Evolutionary conservation across 129 eudicot genomes (phyloP).

Genomic region (Lactuca sativa): DNA sequence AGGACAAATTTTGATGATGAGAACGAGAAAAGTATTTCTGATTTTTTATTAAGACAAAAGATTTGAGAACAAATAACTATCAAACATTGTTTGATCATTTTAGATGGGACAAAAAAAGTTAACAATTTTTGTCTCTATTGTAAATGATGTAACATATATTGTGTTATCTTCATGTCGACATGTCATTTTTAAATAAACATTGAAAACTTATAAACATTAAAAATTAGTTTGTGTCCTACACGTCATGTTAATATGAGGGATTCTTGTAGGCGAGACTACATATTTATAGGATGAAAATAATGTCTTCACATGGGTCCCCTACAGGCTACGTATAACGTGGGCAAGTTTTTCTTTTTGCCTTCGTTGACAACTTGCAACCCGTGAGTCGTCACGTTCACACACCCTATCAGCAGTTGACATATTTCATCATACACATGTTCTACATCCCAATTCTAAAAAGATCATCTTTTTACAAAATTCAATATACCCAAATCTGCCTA

Average conservation of each 20-base stretch:
- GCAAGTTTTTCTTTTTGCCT: not conserved
- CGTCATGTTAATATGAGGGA: not conserved
- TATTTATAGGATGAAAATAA: not conserved
- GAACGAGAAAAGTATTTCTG: too few species aligned
- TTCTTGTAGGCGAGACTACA: not conserved
- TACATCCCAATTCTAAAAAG: not conserved
- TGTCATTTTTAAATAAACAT: not conserved
- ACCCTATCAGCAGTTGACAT: not conserved
- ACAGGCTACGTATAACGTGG: not conserved
- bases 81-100: not conserved
- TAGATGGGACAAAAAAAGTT: not conserved
- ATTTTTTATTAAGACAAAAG: too few species aligned
- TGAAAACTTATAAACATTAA: not conserved
- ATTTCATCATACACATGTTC: not conserved
- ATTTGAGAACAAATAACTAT: not conserved
- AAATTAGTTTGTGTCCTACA: not conserved
- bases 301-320: not conserved
- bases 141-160: not conserved
- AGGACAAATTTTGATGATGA: not conserved
- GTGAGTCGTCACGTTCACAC: not conserved
- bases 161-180: too few species aligned
- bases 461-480: too few species aligned
- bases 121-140: not conserved
- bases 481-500: not conserved
- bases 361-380: not conserved